Evolutionary conservation across 768 basidiomycete genomes (phyloP), one percentile per base, ranked within the genome.

Genomic region (Nevesoporus exiguus): DNA sequence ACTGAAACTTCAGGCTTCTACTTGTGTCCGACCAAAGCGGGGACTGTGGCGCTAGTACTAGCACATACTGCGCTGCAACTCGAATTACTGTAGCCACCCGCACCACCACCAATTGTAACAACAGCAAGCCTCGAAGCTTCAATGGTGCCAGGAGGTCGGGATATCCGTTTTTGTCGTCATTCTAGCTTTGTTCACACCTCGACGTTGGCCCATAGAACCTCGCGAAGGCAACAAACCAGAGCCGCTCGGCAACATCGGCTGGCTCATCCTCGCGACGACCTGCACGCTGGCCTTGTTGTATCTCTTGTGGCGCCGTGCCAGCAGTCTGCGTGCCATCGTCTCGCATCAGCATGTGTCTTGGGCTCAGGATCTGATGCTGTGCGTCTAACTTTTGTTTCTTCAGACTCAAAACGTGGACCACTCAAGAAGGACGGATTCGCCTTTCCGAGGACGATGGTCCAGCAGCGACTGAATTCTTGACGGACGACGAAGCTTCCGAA

Each of bases 401-500:
- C 60, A 88, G 86, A 59, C 67, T 89, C 49, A 82, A 81, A 59
- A 80, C 79, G 7, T 78, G 85, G 67, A 74, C 76, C 2, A 68
- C 71, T 15, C 62, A 69, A 15, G 81, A 84, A 55, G 86, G 86
- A 3, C 74, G 67, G 7, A 85, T 89, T 51, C 79, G 86, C 9
- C 75, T 89, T 21, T 86, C 85, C 44, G 77, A 81, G 62, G 87
- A 89, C 58, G 85, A 88, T 49, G 84, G 85, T 0, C 86, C 86
- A 13, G 76, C 86, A n/a, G 78, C 85, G n/a, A 73, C 74, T 15
- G 82, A 84, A 50, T 88, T 88, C 56, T 60, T 89, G 45, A 78
- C 81, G 30, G 77, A 80, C 44, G 83, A 83, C 43, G 84, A 77
- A 17, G 67, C 61, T 22, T 55, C 80, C 13, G 79, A 76, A 31